phyloP scores from a whole-genome alignment of 179 eudicot species.

The Camellia oleifera region DNA sequence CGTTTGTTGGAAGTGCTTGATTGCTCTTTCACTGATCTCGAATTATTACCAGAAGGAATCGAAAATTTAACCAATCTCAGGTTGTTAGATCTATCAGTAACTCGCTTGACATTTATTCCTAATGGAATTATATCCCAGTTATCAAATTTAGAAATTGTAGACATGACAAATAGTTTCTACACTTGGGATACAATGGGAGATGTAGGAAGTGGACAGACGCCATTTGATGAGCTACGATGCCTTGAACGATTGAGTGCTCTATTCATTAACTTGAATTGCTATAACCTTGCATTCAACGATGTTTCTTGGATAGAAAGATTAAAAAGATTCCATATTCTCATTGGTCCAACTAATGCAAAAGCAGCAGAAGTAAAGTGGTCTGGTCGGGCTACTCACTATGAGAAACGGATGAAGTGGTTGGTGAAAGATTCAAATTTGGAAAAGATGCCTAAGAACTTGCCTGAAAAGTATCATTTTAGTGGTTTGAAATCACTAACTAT shows the following conservation, averaged over 20 bases:
- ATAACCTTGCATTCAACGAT: background rate
- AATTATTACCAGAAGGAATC: slow-evolving; percentile 6
- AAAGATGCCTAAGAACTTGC: background rate
- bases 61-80: slow-evolving; percentile 11
- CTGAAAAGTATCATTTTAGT: background rate
- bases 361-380: background rate
- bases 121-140: slow-evolving; percentile 4
- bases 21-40: background rate
- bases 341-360: background rate
- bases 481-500: slow-evolving; percentile 3
- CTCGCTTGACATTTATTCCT: background rate
- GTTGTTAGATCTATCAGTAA: background rate
- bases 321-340: background rate
- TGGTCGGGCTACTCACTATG: background rate
- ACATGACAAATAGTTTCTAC: slow-evolving; percentile 1
- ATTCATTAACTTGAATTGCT: background rate
- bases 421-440: background rate
- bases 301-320: slow-evolving; percentile 6
- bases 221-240: background rate
- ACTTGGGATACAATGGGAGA: background rate
- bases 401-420: background rate
- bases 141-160: slow-evolving; percentile 12
- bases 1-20: background rate
- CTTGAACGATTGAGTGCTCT: background rate
- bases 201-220: background rate